Conservation (phyloP, 805 yeast species). For the Candida xyloterini region DNA sequence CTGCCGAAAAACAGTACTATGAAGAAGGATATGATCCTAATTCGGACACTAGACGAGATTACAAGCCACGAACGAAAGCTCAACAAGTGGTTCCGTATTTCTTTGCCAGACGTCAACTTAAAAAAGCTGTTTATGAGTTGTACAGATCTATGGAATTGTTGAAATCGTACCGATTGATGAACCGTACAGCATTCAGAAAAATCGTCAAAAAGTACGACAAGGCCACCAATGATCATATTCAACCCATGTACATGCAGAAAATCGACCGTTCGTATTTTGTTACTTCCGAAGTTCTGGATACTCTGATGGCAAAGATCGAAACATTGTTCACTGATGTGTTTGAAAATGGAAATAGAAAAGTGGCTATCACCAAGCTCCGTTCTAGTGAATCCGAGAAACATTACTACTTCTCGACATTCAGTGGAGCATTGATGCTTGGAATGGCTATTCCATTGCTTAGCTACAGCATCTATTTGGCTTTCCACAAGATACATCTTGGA, state of each 20-base stretch:
- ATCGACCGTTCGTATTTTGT: slow-evolving; percentile 58
- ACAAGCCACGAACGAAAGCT: slow-evolving; percentile 31
- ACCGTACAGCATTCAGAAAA: slow-evolving; percentile 86
- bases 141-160: slow-evolving; percentile 71
- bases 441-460: slow-evolving; percentile 64
- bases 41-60: slow-evolving; percentile 42
- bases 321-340: slow-evolving; percentile 62
- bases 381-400: slow-evolving; percentile 38
- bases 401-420: slow-evolving; percentile 49
- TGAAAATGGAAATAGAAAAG: slow-evolving; percentile 69
- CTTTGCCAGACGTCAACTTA: slow-evolving; percentile 64
- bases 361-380: slow-evolving; percentile 67
- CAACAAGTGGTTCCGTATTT: slow-evolving; percentile 48
- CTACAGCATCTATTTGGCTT: slow-evolving; percentile 49
- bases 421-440: slow-evolving; percentile 70
- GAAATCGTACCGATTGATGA: slow-evolving; percentile 68
- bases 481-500: slow-evolving; percentile 35
- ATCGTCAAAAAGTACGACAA: slow-evolving; percentile 91
- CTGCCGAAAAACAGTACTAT: slow-evolving; percentile 34
- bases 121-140: slow-evolving; percentile 65
- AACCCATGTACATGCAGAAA: slow-evolving; percentile 51
- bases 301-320: slow-evolving; percentile 59
- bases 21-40: slow-evolving; percentile 32
- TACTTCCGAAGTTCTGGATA: slow-evolving; percentile 65
- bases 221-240: slow-evolving; percentile 44